These are phyloP conservation scores for Pichia cephalocereana DNA, from an alignment of 805 yeast genomes.

Conservation along the genomic window DNA sequence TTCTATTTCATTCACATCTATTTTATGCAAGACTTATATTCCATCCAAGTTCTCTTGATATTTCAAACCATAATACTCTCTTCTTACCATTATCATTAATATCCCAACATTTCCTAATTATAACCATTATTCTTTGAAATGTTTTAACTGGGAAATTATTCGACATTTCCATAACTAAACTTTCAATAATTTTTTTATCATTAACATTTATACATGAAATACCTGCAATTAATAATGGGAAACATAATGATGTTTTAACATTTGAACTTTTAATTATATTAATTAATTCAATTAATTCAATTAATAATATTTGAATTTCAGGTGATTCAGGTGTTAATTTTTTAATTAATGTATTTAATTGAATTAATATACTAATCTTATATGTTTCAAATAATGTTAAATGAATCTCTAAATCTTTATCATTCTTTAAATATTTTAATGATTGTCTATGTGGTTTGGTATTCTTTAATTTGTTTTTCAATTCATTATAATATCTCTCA, in stretches of 20 bases:
- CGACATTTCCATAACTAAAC: constrained; percentile 17
- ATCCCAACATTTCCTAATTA: constrained; percentile 29
- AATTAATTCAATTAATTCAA: constrained; percentile 11
- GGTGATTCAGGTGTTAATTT: constrained; percentile 15
- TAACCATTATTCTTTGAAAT: constrained; percentile 22
- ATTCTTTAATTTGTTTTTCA: constrained; percentile 10
- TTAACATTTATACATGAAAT: constrained; percentile 14
- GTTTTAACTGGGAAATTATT: constrained; percentile 25
- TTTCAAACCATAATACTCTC: constrained; percentile 29
- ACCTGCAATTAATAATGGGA: constrained; percentile 28
- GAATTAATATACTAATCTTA: constrained; percentile 14
- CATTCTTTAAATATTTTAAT: constrained; percentile 10
- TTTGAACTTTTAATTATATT: constrained; percentile 11
- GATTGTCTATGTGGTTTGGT: constrained; percentile 13
- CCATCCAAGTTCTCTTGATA: constrained; percentile 29
- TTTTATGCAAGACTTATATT: constrained; percentile 15
- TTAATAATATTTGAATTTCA: constrained; percentile 13
- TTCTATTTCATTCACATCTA: no score
- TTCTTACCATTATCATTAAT: constrained; percentile 23
- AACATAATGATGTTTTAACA: constrained; percentile 21
- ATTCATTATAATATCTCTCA: constrained; percentile 2
- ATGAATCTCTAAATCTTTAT: constrained; percentile 24
- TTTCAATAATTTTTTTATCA: constrained; percentile 19
- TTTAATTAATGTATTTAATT: constrained; percentile 13
- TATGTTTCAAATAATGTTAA: constrained; percentile 27